Base-by-base conservation (phyloP, 495 filamentous ascomycete genomes). In the Darksidea phi region DNA sequence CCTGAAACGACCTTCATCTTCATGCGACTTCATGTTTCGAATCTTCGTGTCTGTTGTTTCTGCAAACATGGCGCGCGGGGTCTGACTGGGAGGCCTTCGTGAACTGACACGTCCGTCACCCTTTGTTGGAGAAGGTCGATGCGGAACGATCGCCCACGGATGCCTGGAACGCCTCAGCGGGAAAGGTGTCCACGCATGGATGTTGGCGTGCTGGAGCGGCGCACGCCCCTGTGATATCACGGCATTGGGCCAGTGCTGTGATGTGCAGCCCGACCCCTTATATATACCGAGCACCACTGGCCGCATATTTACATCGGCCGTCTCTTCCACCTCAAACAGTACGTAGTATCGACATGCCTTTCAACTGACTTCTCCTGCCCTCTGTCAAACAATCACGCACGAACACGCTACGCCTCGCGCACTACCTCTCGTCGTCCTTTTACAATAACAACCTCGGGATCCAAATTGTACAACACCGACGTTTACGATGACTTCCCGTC, bases 201-300 rank as follows among this genome's bases (percentile, higher is more conserved):
- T 26, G 21, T 11, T 45, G 53, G 21, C 11, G 12, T 21, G 50
- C 49, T 32, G 45, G 25, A 18, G n/a, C 46, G 10, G 32, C 32
- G 28, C 55, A 17, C 34, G 26, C 49, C 15, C 41, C 41, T 12
- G 24, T 59, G 26, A 18, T 50, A 49, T 26, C 23, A 20, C 52
- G 52, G 34, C 38, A 36, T n/a, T 54, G 48, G 23, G 7, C 34
- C 34, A n/a, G 28, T 32, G 28, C 28, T 4, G 28, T 32, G 28
- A 32, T 32, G 28, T 32, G 28, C 28, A 32, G 4, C 10, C 28
- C 28, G 28, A 32, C 28, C 23, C 51, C 21, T 41, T 25, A 54
- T 54, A 54, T 42, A 18, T 54, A 46, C 47, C 54, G 54, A 38
- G 15, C 20, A 34, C 43, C 55, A 45, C 52, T 37, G 20, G 36